These are phyloP conservation scores for Populus hybrid DNA, from an alignment of 441 rosid genomes.

Conservation along the genomic window DNA sequence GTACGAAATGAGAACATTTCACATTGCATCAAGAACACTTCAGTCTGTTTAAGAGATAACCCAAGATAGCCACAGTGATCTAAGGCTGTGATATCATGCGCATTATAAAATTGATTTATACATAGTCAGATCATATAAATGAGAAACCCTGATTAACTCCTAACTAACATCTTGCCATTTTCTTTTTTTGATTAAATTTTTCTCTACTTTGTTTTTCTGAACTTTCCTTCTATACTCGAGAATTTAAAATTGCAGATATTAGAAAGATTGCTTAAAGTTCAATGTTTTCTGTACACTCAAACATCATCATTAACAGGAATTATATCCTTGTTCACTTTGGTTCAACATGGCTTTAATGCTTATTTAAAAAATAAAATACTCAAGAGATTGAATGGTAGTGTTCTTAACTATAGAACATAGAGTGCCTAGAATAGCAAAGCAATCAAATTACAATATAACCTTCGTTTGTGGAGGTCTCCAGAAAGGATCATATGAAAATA, in stretches of 20 bases:
- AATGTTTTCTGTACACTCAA: background rate
- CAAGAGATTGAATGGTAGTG: background rate
- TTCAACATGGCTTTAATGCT: background rate
- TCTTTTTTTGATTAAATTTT: background rate
- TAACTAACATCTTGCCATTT: background rate
- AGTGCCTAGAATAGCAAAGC: background rate
- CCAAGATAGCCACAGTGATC: background rate
- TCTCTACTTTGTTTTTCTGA: background rate
- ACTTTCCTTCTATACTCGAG: background rate
- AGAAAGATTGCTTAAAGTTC: background rate
- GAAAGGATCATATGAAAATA: conserved; percentile 76
- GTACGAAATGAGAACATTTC: background rate
- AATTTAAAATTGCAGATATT: background rate
- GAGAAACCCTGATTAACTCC: background rate
- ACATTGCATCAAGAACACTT: background rate
- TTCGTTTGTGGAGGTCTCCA: conserved; percentile 83
- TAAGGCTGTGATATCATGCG: background rate
- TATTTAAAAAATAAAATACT: background rate
- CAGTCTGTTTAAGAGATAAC: background rate
- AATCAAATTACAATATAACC: conserved; percentile 31
- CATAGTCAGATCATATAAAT: background rate
- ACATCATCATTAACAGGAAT: background rate
- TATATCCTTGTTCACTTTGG: conserved; percentile 3
- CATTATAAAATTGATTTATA: background rate
- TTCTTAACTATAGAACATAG: background rate